Base-by-base conservation (phyloP, 1,284 basidiomycete species). In the Ustilago bromivora region DNA sequence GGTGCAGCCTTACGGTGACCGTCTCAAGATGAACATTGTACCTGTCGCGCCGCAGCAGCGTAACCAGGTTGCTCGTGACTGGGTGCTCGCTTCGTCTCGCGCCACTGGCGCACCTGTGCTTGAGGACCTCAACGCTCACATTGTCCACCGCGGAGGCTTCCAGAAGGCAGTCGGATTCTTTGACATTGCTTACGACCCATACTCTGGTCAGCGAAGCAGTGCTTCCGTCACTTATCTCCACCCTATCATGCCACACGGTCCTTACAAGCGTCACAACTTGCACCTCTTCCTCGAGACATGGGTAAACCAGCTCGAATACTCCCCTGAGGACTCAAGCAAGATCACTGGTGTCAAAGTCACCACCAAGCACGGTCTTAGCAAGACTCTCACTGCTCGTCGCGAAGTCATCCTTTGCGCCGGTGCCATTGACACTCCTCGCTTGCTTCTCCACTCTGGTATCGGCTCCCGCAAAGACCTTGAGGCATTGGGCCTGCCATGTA, bases 401-500 rank as follows among this genome's bases (percentile, higher is more conserved):
- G 85, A 86, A 65, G 82, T 86, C 43, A 82, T 85, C 32, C 69
- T 86, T 1, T 83, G 81, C 43, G 85, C 84, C 7, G 85, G 85
- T 41, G 85, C 85, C 3, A 84, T 89, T 56, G 88, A 89, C 76
- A 87, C 88, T 4, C 88, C 89, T 0, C 87, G 89, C 51, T 85
- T 90, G 12, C 84, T 90, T 1, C 88, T 90, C 53, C 84, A 89
- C 23, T 89, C 89, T 0, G 90, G 89, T 3, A 88, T 90, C 34
- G 90, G 90, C 13, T 83, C 87, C 28, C 80, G 78, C 6, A 79
- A 84, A 10, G 83, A 90, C 7, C 82, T 90, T 4, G 82, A 86
- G 41, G 80, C 71, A 31, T 74, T 89, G 5, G 88, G 88, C 2
- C 82, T 90, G 40, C 74, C 85, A 2, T 74, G 87, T 40, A 86